Evolutionary conservation across 495 filamentous ascomycete genomes (phyloP).

Genomic region (Penicillium dipodomyicola): DNA sequence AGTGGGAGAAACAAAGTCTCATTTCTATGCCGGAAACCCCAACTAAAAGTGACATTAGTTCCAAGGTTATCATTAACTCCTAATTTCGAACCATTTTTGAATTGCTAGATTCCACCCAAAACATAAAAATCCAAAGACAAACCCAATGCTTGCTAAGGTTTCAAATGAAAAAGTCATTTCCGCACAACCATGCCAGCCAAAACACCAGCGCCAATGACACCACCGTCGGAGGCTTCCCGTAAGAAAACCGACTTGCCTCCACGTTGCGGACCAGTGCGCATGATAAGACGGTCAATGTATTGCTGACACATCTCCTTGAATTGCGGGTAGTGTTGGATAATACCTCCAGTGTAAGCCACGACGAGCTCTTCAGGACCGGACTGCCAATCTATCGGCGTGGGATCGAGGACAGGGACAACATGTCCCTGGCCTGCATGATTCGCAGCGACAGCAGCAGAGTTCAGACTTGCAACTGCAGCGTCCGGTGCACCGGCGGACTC

Average conservation of each 20-base stretch:
- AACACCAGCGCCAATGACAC: conserved; percentile 73
- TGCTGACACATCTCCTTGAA: conserved; percentile 67
- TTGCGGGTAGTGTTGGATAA: conserved; percentile 72
- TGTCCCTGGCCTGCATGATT: conserved; percentile 30
- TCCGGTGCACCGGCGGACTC: conserved; percentile 12
- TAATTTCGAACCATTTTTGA: conserved; percentile 10
- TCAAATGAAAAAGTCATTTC: conserved; percentile 18
- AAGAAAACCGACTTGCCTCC: conserved; percentile 61
- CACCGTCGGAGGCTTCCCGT: conserved; percentile 69
- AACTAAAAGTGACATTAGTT: conserved; percentile 4
- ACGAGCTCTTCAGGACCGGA: conserved; percentile 61
- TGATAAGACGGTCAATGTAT: conserved; percentile 63
- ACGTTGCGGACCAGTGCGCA: conserved; percentile 52
- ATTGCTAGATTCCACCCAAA: conserved; percentile 9
- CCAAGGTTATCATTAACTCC: neutral
- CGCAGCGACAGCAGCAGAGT: conserved; percentile 2
- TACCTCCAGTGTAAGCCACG: conserved; percentile 76
- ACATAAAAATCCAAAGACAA: conserved; percentile 7
- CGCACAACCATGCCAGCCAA: conserved; percentile 58
- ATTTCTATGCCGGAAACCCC: conserved; percentile 17
- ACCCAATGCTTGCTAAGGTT: conserved; percentile 1
- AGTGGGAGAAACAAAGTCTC: conserved; percentile 9
- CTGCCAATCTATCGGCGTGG: conserved; percentile 42
- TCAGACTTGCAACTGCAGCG: conserved; percentile 12
- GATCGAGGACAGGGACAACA: conserved; percentile 47